A percentile compares a stretch with the other conserved stretches of the same genome.
Evolutionary conservation across 495 filamentous ascomycete genomes (phyloP).

Genomic region (Letharia columbiana): DNA sequence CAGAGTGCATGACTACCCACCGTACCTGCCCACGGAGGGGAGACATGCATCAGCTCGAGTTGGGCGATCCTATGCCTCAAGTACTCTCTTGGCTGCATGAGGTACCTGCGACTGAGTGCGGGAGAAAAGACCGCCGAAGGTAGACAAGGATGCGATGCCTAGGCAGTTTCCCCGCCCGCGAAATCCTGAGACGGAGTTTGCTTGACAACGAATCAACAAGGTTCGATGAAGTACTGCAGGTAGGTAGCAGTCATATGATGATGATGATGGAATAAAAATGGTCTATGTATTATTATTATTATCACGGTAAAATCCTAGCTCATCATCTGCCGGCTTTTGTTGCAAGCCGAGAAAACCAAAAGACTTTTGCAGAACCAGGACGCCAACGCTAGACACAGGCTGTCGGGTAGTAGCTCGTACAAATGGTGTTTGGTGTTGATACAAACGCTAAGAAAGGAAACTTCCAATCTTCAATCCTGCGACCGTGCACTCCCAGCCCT

Average conservation of each 20-base stretch:
- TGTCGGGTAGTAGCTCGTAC: conserved; percentile 12
- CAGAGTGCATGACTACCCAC: too few relatives aligned
- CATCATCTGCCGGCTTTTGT: background rate
- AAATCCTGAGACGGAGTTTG: background rate
- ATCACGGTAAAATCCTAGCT: background rate
- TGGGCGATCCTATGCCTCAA: background rate
- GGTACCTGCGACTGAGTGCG: background rate
- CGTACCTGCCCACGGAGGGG: too few relatives aligned
- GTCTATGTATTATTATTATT: background rate
- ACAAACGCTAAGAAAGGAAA: conserved; percentile 7
- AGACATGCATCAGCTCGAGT: background rate
- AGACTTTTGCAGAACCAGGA: conserved; percentile 14
- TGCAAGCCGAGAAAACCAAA: background rate
- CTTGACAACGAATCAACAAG: background rate
- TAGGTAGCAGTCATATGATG: background rate
- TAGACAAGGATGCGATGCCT: background rate
- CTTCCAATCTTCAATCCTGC: background rate
- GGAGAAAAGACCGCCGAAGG: background rate
- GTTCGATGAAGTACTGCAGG: background rate
- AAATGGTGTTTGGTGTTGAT: conserved; percentile 3
- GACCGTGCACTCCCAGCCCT: conserved; percentile 10
- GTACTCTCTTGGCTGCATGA: background rate
- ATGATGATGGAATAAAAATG: background rate
- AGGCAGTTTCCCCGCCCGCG: background rate
- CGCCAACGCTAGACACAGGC: conserved; percentile 18